Conservation (phyloP, 2,329 filamentous ascomycete genomes). For the Phaeosphaeria sp. region DNA sequence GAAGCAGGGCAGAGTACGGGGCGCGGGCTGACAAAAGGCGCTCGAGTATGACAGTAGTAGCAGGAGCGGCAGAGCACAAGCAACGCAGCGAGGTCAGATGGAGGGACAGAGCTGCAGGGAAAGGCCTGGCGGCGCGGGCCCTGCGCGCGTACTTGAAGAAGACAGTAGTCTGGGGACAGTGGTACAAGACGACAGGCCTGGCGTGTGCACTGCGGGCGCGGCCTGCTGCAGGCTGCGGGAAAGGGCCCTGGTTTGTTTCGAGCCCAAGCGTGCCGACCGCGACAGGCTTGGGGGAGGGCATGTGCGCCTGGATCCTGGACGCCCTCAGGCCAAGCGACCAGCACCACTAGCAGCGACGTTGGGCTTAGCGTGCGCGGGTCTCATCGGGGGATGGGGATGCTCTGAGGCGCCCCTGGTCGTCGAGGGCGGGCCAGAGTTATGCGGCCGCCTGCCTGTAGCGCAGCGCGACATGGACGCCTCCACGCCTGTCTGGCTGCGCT, state of each 20-base stretch:
- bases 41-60: conserved; percentile 31
- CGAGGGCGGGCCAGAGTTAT: conserved; percentile 34
- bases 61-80: conserved; percentile 20
- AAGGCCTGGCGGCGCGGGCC: conserved; percentile 37
- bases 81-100: conserved; percentile 27
- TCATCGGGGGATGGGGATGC: conserved; percentile 27
- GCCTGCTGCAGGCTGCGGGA: conserved; percentile 44
- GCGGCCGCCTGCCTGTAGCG: conserved; percentile 35
- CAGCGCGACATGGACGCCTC: conserved; percentile 25
- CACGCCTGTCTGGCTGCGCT: conserved; percentile 26
- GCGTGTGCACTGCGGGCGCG: conserved; percentile 44
- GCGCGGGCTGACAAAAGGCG: conserved; percentile 36
- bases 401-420: background rate
- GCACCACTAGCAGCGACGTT: conserved; percentile 32
- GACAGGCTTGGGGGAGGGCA: conserved; percentile 25
- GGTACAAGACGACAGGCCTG: conserved; percentile 32
- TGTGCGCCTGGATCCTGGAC: conserved; percentile 35
- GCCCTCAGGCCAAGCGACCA: conserved; percentile 37
- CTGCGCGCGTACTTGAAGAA: conserved; percentile 47
- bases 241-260: conserved; percentile 40
- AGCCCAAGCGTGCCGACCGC: conserved; percentile 36
- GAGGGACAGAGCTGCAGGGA: conserved; percentile 38
- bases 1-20: conserved; percentile 30
- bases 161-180: conserved; percentile 31
- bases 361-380: conserved; percentile 41